Percentiles rank a stretch among this genome's conserved stretches.
Evolutionary conservation across 2,329 filamentous ascomycete genomes (phyloP).

Genomic region (Exophiala calicioides): DNA sequence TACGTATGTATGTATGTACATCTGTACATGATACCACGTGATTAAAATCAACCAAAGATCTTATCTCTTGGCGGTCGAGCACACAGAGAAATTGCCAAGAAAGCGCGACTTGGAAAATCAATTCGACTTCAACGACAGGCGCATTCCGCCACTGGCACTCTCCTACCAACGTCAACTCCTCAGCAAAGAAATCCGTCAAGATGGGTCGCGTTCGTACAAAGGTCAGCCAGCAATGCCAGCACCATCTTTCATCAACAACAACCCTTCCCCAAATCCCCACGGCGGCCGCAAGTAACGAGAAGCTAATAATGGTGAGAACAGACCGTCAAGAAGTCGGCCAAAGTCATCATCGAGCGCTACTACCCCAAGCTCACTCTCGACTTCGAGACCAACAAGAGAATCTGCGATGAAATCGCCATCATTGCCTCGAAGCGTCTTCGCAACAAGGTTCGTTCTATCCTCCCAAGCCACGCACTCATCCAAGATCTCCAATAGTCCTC

Average conservation of each 20-base stretch:
- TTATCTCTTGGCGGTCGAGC: constrained; percentile 7
- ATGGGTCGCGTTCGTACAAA: constrained; percentile 54
- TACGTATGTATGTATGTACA: neutral
- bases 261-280: no score
- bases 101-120: constrained; percentile 8
- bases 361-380: constrained; percentile 98
- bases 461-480: no score
- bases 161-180: constrained; percentile 3
- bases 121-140: constrained; percentile 7
- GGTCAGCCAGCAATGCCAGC: constrained; percentile 31
- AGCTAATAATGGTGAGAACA: constrained; percentile 30
- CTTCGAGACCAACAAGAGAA: constrained; percentile 99
- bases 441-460: constrained; percentile 94
- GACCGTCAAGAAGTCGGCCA: constrained; percentile 84
- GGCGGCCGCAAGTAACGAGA: neutral
- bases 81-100: constrained; percentile 12
- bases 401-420: constrained; percentile 99
- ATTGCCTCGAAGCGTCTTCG: constrained; percentile 98
- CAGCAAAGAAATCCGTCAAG: constrained; percentile 43
- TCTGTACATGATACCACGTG: neutral
- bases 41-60: neutral
- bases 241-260: neutral
- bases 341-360: constrained; percentile 99
- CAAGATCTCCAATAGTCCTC: constrained; percentile 6
- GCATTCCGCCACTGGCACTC: neutral